phyloP scores from a whole-genome alignment of 352 stramenopile species.

The Pythium volutum region DNA sequence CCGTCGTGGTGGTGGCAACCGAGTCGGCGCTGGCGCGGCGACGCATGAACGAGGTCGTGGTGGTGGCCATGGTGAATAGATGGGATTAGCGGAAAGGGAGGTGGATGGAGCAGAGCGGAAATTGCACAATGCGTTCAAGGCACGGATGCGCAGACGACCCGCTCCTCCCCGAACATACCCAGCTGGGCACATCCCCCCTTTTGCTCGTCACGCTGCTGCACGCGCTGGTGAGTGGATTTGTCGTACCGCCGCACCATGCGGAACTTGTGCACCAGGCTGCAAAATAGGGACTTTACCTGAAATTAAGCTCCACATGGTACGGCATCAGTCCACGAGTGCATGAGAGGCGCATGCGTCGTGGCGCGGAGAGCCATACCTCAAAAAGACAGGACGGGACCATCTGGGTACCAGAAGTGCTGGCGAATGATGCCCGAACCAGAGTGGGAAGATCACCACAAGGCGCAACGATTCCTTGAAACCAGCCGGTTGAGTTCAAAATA shows the following conservation, averaged over 20 bases:
- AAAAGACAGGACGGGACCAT: too few species aligned
- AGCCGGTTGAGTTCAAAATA: too few species aligned
- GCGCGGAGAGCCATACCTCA: too few species aligned
- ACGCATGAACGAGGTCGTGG: constrained; percentile 17
- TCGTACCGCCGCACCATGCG: background rate
- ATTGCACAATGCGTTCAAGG: constrained; percentile 1
- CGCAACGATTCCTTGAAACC: too few species aligned
- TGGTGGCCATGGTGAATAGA: constrained; percentile 9
- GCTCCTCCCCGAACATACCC: too few species aligned
- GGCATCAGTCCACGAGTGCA: background rate
- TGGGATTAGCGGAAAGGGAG: background rate
- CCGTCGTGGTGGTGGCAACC: background rate
- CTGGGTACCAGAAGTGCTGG: too few species aligned
- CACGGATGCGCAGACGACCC: background rate
- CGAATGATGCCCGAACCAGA: too few species aligned
- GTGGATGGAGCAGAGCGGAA: constrained; percentile 1
- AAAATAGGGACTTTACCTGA: background rate
- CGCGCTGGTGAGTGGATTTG: background rate
- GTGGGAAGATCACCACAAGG: too few species aligned
- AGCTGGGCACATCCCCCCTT: too few species aligned
- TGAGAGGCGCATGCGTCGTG: too few species aligned
- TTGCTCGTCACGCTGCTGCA: constrained; percentile 15
- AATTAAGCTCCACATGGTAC: background rate
- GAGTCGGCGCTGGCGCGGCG: constrained; percentile 13
- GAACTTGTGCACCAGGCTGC: background rate